Evolutionary conservation across 192 early-diverging fungal species (phyloP), one percentile per base, ranked within the genome.

Genomic region (Funneliformis mosseae): DNA sequence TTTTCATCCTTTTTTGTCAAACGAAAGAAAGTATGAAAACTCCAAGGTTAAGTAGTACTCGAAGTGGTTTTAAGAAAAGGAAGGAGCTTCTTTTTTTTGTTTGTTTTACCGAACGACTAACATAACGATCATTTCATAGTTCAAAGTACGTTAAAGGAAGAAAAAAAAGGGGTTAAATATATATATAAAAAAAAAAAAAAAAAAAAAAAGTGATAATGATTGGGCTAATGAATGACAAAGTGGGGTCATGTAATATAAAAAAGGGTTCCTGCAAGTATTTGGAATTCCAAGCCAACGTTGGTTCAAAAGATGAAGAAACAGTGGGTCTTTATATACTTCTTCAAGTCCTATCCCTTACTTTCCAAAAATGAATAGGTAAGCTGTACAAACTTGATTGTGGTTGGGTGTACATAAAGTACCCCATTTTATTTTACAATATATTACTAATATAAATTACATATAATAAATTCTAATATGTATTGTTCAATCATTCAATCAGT

Each of bases 281-380:
- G 50, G 21, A 18, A 55, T 21, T 14, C 18, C 50, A 55, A 18
- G 21, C 50, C 50, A 55, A 55, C 50, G 50, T 55, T 55, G 50
- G 50, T 16, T 55, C 50, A 55, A 55, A 55, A 18, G 50, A 55
- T 55, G 50, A 42, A 39, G 42, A 70, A 33, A 75, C 18, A 75
- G 74, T 46, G 28, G 50, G 23, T 46, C 74, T 75, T 75, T 75
- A 75, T 75, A 75, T 75, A 75, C 18, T 75, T 28, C 46, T 75
- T 38, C 45, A 38, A 50, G n/a, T 12, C 23, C 23, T 38, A 39
- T 28, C 27, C 27, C 27, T n/a, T 69, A 69, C 39, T 69, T 39
- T 39, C 67, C 67, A 41, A 39, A 33, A 39, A 39, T 16, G 14
- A 27, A 27, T 33, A 69, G 25, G 8, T 14, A 50, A 42, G 25